These are phyloP conservation scores for Globisporangium abappressorium DNA, from an alignment of 352 stramenopile species.

Conservation along the genomic window DNA sequence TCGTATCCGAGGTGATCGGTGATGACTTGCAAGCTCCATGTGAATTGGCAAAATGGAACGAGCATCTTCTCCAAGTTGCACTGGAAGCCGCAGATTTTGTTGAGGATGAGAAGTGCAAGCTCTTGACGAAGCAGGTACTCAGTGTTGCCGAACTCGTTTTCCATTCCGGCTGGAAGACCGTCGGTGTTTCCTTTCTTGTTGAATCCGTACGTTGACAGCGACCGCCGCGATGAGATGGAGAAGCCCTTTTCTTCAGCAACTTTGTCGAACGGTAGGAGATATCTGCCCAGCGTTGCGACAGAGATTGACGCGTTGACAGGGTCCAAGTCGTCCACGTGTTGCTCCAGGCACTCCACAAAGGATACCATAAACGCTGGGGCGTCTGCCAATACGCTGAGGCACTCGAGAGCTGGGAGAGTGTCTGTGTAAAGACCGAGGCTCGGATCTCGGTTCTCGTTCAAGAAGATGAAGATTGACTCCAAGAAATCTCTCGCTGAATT, in stretches of 20 bases:
- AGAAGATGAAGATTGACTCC: slow-evolving; percentile 64
- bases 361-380: slow-evolving; percentile 48
- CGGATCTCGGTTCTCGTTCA: slow-evolving; percentile 77
- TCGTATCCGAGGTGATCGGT: slow-evolving; percentile 78
- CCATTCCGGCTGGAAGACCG: slow-evolving; percentile 34
- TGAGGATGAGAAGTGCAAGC: slow-evolving; percentile 68
- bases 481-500: slow-evolving; percentile 56
- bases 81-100: slow-evolving; percentile 77
- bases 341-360: slow-evolving; percentile 64
- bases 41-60: slow-evolving; percentile 71
- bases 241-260: slow-evolving; percentile 41
- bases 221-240: slow-evolving; percentile 76
- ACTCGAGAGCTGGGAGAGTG: slow-evolving; percentile 69
- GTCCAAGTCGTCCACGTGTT: slow-evolving; percentile 58
- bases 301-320: slow-evolving; percentile 68
- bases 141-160: slow-evolving; percentile 71
- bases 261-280: slow-evolving; percentile 71
- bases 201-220: slow-evolving; percentile 74
- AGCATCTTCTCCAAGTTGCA: slow-evolving; percentile 72
- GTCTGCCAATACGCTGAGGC: slow-evolving; percentile 66
- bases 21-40: slow-evolving; percentile 81
- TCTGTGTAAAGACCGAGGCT: slow-evolving; percentile 75
- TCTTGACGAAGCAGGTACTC: slow-evolving; percentile 80
- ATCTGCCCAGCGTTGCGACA: slow-evolving; percentile 67
- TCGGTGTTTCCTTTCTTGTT: slow-evolving; percentile 43